Base-by-base conservation (phyloP, 768 basidiomycete species). In the Lyophyllum atratum region DNA sequence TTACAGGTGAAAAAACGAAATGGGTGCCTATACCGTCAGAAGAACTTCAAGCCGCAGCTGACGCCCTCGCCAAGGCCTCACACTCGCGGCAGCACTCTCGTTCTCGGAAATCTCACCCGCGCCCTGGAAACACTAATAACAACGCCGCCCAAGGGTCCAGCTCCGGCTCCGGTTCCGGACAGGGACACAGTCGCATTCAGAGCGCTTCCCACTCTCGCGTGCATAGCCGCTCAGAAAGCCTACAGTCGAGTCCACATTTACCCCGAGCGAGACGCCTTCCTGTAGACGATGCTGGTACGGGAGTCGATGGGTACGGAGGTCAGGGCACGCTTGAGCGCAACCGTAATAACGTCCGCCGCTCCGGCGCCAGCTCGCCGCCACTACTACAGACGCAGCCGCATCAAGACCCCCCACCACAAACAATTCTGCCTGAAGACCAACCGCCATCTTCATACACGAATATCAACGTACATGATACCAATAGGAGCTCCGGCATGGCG, bases 1-100 rank as follows among this genome's bases (percentile, higher is more conserved):
- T 11, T 57, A 48, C 60, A 80, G 81, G 73, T 60, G 83, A 83
- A 68, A 85, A 84, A 71, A 70, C 78, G 5, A 86, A 85, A 71
- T 86, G 85, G 85, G 76, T 80, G 0, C 75, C 77, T n/a, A 82
- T 86, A 42, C 83, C 85, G 2, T 72, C 81, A 0, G 71, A 76
- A 51, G 85, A 86, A 61, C 72, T 85, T 15, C 81, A 81, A 62
- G 82, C 81, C 6, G 76, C 83, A 15, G 76, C 79, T 11, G 82
- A 85, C 59, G 75, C 77, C 7, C 61, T 63, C 6, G 43, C 44
- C 46, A 64, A 60, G 42, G 37, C 50, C 21, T 59, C 59, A 17
- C 52, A 25, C 5, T 33, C 51, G 19, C 62, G 59, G 19, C 59
- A 53, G 14, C 44, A 60, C 17, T 58, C 70, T 21, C 66, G 65